Evolutionary conservation across 495 filamentous ascomycete species (phyloP), one percentile per base, ranked within the genome.

Genomic region (Aspergillus campestris): DNA sequence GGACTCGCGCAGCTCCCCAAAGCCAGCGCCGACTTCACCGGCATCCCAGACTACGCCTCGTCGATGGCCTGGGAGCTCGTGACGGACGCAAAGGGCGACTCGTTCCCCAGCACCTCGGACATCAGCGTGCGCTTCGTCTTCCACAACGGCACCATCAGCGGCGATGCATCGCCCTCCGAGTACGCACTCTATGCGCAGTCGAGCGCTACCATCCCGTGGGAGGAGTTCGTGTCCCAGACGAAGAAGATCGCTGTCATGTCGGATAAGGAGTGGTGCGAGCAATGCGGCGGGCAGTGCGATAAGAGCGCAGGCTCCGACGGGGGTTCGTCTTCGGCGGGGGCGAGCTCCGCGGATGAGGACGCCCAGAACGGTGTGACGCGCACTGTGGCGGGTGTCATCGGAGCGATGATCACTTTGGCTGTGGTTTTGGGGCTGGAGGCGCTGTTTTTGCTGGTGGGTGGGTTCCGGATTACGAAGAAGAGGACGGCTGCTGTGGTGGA

Each of bases 401-500:
- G 80, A 30, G 81, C 79, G 1, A 71, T 81, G 59, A 75, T 82
- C 2, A 80, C 79, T 3, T 54, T 83, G 27, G 79, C 66, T 30
- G 69, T 80, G 8, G 57, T 80, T 14, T 48, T 80, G 14, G 74
- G 68, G 0, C 39, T 73, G 5, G 60, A 73, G 61, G 69, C 60
- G 7, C 44, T 72, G 45, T 51, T 72, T 12, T 56, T 74, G 47
- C 40, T 73, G 29, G 31, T 67, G 31, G 69, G 54, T 32, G 69
- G 70, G 9, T 61, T 73, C 54, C 61, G 66, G 36, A 44, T 76
- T 31, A 56, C 63, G 1, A 66, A 55, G 42, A 74, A 70, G 64
- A 66, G 54, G 11, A 45, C 32, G 2, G 32, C 46, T 42, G 45
- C 14, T 46, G 40, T 42, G 12, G 32, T 10, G 12, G 32, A 10